A percentile compares a stretch with the other conserved stretches of the same genome.
These are phyloP conservation scores for Lanzia echinophila DNA, from an alignment of 2,329 filamentous ascomycete genomes.

Conservation along the genomic window DNA sequence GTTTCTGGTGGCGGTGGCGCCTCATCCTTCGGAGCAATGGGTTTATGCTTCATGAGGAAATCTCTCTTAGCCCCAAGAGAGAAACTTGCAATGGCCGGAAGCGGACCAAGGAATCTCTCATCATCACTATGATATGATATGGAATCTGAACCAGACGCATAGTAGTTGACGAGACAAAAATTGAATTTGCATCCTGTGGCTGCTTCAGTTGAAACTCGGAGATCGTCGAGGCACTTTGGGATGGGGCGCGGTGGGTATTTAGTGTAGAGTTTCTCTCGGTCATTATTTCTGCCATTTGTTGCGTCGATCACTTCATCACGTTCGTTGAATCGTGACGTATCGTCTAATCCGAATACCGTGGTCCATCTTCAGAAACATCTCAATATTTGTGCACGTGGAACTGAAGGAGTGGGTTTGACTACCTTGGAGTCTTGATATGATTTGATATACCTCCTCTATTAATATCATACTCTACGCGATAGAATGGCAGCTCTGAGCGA, in stretches of 20 bases:
- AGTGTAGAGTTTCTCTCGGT: constrained; percentile 47
- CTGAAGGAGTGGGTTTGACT: neutral
- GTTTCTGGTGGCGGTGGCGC: constrained; percentile 27
- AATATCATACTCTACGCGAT: constrained; percentile 67
- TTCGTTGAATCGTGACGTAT: constrained; percentile 54
- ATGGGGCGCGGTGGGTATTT: constrained; percentile 60
- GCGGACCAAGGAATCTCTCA: constrained; percentile 63
- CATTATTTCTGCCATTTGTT: constrained; percentile 36
- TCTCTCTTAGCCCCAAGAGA: constrained; percentile 66
- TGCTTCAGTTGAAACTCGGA: constrained; percentile 57
- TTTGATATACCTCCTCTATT: constrained; percentile 57
- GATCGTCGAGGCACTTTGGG: constrained; percentile 59
- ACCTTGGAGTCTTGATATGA: constrained; percentile 50
- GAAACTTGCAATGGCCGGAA: constrained; percentile 69
- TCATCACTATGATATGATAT: constrained; percentile 78
- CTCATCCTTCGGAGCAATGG: constrained; percentile 35
- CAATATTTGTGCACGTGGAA: neutral
- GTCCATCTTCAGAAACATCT: constrained; percentile 51
- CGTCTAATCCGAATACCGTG: constrained; percentile 52
- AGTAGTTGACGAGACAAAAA: constrained; percentile 78
- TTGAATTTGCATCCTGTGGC: constrained; percentile 65
- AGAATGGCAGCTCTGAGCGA: constrained; percentile 65
- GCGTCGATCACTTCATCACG: constrained; percentile 38
- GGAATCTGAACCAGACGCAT: constrained; percentile 67
- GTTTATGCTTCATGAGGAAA: constrained; percentile 76